These are phyloP conservation scores for Orbilia blumenaviensis DNA, from an alignment of 2,329 filamentous ascomycete genomes.

Conservation along the genomic window DNA sequence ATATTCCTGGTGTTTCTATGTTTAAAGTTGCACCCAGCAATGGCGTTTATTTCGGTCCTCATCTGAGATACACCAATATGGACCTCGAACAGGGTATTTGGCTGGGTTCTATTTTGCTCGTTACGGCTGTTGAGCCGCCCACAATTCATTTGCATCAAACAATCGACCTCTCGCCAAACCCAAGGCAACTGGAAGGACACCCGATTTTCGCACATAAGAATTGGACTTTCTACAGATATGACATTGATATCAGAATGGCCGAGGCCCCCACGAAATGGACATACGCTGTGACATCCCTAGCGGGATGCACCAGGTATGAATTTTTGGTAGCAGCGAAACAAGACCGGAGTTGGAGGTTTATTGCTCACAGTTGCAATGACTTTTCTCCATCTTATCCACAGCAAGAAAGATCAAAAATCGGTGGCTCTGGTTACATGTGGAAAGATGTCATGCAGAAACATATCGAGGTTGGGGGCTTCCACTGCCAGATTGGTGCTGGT, in stretches of 20 bases:
- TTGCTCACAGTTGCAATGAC: slow-evolving; percentile 95
- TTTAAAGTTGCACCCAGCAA: slow-evolving; percentile 95
- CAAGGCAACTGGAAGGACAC: slow-evolving; percentile 81
- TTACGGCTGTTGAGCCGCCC: slow-evolving; percentile 88
- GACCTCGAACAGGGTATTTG: slow-evolving; percentile 88
- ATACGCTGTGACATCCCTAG: slow-evolving; percentile 94
- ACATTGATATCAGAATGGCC: slow-evolving; percentile 87
- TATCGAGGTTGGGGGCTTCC: slow-evolving; percentile 93
- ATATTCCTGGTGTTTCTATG: slow-evolving; percentile 82
- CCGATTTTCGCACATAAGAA: slow-evolving; percentile 88
- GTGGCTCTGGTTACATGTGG: slow-evolving; percentile 96
- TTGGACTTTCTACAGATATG: slow-evolving; percentile 96
- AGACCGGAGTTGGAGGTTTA: slow-evolving; percentile 93
- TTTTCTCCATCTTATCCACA: slow-evolving; percentile 88
- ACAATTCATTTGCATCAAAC: slow-evolving; percentile 96
- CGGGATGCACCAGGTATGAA: slow-evolving; percentile 97
- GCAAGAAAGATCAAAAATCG: slow-evolving; percentile 83
- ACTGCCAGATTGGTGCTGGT: slow-evolving; percentile 88
- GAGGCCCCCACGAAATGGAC: slow-evolving; percentile 90
- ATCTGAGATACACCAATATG: slow-evolving; percentile 96
- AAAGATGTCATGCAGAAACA: slow-evolving; percentile 98
- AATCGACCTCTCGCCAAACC: slow-evolving; percentile 89
- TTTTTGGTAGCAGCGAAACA: slow-evolving; percentile 91
- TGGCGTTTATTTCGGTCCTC: slow-evolving; percentile 96
- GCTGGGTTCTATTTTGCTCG: slow-evolving; percentile 91